Base-by-base conservation (phyloP, 805 yeast species). In the Ogataea kodamae region DNA sequence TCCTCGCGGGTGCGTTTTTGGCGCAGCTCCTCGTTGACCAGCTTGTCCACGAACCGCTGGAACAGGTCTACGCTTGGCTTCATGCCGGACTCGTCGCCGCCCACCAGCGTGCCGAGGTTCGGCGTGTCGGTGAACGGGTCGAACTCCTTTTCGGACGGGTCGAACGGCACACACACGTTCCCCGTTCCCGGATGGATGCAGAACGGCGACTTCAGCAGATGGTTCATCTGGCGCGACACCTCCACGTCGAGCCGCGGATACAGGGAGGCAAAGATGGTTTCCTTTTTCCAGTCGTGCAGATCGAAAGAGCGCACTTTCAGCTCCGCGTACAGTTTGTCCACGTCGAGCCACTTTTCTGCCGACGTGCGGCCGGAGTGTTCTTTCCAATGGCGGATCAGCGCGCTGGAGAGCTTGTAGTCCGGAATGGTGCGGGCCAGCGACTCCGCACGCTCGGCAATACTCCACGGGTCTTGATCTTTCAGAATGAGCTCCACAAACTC, bases 181-280 rank as follows among this genome's bases (percentile, higher is more conserved):
- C 96, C 96, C 0, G 98, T 92, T 2, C 87, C 80, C 2, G 98
- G 98, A 58, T 92, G 98, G 25, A 92, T 79, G 65, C 97, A 90
- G 57, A 92, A 92, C 11, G 98, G 98, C 1, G 97, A 84, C 56
- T 92, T 92, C 49, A 92, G 72, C 61, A 92, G 78, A 66, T 92
- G 98, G 62, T 80, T 86, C 52, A 89, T 69, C 56, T 84, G 92
- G 46, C 81, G 74, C 6, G 97, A 83, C 21, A 92, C 98, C 59
- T 89, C 95, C 30, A 84, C 78, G 73, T 92, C 98, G 42, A 92
- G 68, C 50, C 96, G 73, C 25, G 98, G 98, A 59, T 90, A 90
- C 65, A 87, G 62, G 40, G 83, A 81, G 42, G 77, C 80, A 22
- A 92, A 60, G 14, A 90, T 78, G 38, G 87, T 69, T 48, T 89